phyloP scores from a whole-genome alignment of 2,329 filamentous ascomycete genomes.

The Mariannaea sp. region DNA sequence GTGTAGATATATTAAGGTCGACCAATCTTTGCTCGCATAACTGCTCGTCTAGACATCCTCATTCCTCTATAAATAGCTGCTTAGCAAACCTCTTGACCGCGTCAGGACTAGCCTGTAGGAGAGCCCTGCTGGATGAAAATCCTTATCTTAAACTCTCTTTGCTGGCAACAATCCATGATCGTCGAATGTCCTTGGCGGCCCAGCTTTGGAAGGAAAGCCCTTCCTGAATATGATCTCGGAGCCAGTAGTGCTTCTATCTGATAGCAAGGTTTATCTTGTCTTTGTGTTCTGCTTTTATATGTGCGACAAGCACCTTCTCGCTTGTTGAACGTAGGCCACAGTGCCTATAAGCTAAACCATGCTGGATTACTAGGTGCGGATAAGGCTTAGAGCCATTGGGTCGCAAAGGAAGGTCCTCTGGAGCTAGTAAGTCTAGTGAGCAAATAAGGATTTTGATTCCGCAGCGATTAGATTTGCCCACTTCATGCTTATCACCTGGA shows the following conservation, averaged over 20 bases:
- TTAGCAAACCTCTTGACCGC: not conserved
- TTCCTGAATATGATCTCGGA: slow-evolving; percentile 2
- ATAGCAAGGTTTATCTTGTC: not conserved
- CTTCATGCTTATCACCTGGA: slow-evolving; percentile 1
- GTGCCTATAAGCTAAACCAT: slow-evolving; percentile 8
- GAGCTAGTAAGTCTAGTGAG: slow-evolving; percentile 1
- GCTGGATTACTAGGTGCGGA: slow-evolving; percentile 2
- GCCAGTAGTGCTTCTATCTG: not conserved
- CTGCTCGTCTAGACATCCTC: not conserved
- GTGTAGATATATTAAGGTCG: not conserved
- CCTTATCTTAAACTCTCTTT: not conserved
- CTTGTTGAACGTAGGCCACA: slow-evolving; percentile 4
- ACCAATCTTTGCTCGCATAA: not conserved
- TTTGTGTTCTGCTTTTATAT: not conserved
- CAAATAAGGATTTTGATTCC: slow-evolving; percentile 1
- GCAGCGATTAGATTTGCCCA: not conserved
- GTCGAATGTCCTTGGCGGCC: not conserved
- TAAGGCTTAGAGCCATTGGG: slow-evolving; percentile 4
- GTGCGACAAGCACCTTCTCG: not conserved
- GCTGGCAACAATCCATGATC: not conserved
- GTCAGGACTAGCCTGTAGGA: not conserved
- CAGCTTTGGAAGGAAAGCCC: slow-evolving; percentile 5
- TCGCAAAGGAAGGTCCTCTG: not conserved
- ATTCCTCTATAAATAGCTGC: slow-evolving; percentile 1
- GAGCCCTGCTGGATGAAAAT: not conserved